These are phyloP conservation scores for Trypanosoma brucei DNA, from an alignment of 208 protist genomes.

Conservation along the genomic window DNA sequence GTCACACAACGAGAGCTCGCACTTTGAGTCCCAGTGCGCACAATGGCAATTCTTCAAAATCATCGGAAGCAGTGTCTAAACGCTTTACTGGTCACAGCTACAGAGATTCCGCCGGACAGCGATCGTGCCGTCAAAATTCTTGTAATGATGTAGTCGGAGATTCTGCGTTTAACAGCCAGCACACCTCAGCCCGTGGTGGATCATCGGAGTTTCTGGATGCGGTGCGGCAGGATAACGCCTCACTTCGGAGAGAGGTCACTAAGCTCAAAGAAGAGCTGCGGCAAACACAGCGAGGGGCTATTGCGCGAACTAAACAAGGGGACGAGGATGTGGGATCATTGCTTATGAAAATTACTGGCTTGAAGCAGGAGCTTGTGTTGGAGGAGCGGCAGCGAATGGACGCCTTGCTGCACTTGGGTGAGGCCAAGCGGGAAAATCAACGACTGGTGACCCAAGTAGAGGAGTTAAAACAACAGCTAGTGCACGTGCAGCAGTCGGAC, in stretches of 20 bases:
- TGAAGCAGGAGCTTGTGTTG: constrained; percentile 8
- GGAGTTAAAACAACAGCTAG: constrained; percentile 2
- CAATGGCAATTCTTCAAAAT: background rate
- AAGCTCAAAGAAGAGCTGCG: constrained; percentile 9
- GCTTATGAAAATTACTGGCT: constrained; percentile 13
- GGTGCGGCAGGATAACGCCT: constrained; percentile 11
- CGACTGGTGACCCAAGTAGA: constrained; percentile 2
- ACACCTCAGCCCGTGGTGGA: background rate
- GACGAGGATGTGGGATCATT: constrained; percentile 7
- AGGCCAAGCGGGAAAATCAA: background rate
- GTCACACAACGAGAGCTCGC: background rate
- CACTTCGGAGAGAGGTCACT: constrained; percentile 2
- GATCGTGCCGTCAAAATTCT: background rate
- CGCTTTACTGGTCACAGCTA: background rate
- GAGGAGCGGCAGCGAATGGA: constrained; percentile 6
- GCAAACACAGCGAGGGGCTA: background rate
- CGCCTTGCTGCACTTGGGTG: background rate
- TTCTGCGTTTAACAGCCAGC: background rate
- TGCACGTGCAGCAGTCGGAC: background rate
- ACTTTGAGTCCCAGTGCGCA: background rate
- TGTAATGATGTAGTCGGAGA: background rate
- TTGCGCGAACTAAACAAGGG: constrained; percentile 3
- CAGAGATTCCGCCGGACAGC: background rate
- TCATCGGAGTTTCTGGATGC: constrained; percentile 1
- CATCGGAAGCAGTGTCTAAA: background rate